Evolutionary conservation across 352 stramenopile genomes (phyloP).

Genomic region (Phytophthora macrochlamydospora): DNA sequence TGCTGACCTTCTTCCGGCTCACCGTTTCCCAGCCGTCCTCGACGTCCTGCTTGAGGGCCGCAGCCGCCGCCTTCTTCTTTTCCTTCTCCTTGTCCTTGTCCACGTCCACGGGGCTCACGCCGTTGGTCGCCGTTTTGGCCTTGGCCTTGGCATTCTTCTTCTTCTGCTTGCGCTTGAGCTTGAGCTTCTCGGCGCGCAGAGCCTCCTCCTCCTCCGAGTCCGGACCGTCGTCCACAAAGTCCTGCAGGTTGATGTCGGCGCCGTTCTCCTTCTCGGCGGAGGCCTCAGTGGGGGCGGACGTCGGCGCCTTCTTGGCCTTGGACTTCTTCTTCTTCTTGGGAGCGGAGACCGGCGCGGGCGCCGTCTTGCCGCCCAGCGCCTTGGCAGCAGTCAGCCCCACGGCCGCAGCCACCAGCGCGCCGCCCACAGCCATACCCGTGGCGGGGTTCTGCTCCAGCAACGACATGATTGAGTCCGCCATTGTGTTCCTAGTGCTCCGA

Average conservation of each 20-base stretch:
- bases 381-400: slow-evolving; percentile 76
- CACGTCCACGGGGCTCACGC: slow-evolving; percentile 27
- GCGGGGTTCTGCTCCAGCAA: slow-evolving; percentile 68
- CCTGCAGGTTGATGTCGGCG: slow-evolving; percentile 65
- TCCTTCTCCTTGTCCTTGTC: slow-evolving; percentile 43
- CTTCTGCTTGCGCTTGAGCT: slow-evolving; percentile 83
- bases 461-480: slow-evolving; percentile 70
- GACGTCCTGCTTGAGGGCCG: slow-evolving; percentile 60
- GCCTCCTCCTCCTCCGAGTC: slow-evolving; percentile 85
- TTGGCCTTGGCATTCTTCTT: slow-evolving; percentile 84
- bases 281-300: slow-evolving; percentile 5
- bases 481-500: slow-evolving; percentile 23
- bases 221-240: slow-evolving; percentile 77
- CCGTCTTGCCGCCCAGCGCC: slow-evolving; percentile 49
- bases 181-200: slow-evolving; percentile 78
- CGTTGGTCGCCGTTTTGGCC: slow-evolving; percentile 22
- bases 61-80: slow-evolving; percentile 48
- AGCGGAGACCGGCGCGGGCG: slow-evolving; percentile 19
- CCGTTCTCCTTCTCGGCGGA: slow-evolving; percentile 33
- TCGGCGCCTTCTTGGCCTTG: slow-evolving; percentile 36
- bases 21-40: slow-evolving; percentile 87
- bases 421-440: slow-evolving; percentile 68
- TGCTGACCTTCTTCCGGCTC: slow-evolving; percentile 63
- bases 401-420: slow-evolving; percentile 66
- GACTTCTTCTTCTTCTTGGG: slow-evolving; percentile 67